phyloP scores from a whole-genome alignment of 148 eudicot genomes.

The Pharnaceum exiguum region DNA sequence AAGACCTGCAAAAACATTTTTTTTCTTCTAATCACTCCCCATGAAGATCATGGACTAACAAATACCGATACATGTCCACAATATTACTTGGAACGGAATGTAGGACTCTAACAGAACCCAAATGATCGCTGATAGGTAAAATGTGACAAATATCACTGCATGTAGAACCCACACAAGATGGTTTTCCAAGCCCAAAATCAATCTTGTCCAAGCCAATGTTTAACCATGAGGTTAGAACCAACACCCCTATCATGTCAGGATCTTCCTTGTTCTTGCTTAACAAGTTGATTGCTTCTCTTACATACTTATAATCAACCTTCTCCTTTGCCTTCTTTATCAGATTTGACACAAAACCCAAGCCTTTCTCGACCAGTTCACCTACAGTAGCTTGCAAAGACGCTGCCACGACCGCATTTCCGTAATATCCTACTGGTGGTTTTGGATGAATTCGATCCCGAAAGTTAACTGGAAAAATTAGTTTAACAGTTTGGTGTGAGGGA shows the following conservation, averaged over 20 bases:
- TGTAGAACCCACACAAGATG: conserved; percentile 64
- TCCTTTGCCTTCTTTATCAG: conserved; percentile 51
- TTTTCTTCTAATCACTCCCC: too few relatives aligned
- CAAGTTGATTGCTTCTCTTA: conserved; percentile 51
- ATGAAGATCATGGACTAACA: too few relatives aligned
- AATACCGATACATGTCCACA: conserved; percentile 43
- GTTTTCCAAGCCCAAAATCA: conserved; percentile 73
- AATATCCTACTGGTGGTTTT: conserved; percentile 49
- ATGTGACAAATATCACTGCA: conserved; percentile 64
- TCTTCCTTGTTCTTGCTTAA: conserved; percentile 44
- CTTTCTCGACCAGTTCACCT: conserved; percentile 43
- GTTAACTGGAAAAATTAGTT: conserved; percentile 56
- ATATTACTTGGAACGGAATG: conserved; percentile 50
- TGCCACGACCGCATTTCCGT: conserved; percentile 70
- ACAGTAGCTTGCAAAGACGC: conserved; percentile 58
- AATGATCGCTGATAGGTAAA: conserved; percentile 47
- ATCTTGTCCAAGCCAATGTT: conserved; percentile 65
- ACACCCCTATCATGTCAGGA: conserved; percentile 64
- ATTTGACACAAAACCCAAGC: conserved; percentile 35
- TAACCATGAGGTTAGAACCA: conserved; percentile 74
- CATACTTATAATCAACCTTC: conserved; percentile 46
- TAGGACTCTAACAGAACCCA: conserved; percentile 53
- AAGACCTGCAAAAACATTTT: too few relatives aligned
- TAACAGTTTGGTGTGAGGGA: conserved; percentile 44
- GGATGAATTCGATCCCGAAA: conserved; percentile 57